These are phyloP conservation scores for Magnaporthales sp. DNA, from an alignment of 2,329 filamentous ascomycete species.

Conservation along the genomic window DNA sequence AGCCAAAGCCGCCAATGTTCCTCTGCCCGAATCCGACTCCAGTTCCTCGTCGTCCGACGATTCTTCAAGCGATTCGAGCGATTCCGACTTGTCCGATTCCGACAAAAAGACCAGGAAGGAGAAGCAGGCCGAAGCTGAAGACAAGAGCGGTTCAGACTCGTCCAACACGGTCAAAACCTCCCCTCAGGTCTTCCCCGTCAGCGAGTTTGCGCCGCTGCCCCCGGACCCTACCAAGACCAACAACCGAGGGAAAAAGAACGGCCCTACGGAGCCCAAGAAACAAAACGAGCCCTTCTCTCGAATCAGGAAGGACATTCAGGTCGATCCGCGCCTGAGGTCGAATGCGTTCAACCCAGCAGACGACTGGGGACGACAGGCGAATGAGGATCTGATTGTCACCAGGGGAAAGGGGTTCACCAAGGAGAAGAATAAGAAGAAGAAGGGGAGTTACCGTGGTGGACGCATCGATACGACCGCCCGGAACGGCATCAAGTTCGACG, in stretches of 20 bases:
- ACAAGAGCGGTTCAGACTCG: conserved; percentile 25
- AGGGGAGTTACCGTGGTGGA: conserved; percentile 83
- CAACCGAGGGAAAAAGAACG: conserved; percentile 35
- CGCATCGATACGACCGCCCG: conserved; percentile 73
- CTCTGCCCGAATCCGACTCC: conserved; percentile 22
- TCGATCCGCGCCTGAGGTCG: conserved; percentile 61
- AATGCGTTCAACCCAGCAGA: conserved; percentile 71
- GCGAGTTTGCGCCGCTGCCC: conserved; percentile 39
- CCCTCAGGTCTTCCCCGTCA: conserved; percentile 32
- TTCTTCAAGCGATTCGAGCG: conserved; percentile 13
- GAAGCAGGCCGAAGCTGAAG: conserved; percentile 6
- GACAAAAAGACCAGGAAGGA: conserved; percentile 17
- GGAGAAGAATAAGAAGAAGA: conserved; percentile 99
- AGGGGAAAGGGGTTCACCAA: conserved; percentile 97
- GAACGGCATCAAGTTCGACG: conserved; percentile 91
- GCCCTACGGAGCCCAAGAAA: conserved; percentile 33
- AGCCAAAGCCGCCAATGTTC: conserved; percentile 14
- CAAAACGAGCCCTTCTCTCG: conserved; percentile 67
- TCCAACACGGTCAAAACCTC: conserved; percentile 43
- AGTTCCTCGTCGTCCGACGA: conserved; percentile 14
- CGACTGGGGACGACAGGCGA: conserved; percentile 81
- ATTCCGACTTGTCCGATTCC: conserved; percentile 31
- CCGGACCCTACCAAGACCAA: conserved; percentile 36
- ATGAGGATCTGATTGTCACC: conserved; percentile 80
- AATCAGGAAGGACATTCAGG: conserved; percentile 59